Conservation (phyloP, 441 rosid genomes). For the Lepidium campestre region DNA sequence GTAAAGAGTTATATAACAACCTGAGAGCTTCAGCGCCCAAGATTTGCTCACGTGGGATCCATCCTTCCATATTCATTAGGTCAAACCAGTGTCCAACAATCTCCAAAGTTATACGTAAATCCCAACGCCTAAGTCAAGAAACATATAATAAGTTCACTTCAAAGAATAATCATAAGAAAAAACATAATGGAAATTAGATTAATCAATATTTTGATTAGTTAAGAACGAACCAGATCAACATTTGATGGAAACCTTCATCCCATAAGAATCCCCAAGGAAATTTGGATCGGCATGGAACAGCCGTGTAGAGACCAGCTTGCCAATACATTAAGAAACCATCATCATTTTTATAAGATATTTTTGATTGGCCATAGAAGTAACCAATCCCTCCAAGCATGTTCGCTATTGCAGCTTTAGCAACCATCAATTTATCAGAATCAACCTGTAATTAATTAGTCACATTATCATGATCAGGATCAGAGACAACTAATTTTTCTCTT, state of each 20-base stretch:
- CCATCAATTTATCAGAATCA: constrained; percentile 49
- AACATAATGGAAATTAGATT: neutral
- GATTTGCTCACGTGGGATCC: constrained; percentile 99
- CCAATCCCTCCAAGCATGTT: constrained; percentile 98
- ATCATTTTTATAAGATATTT: constrained; percentile 46
- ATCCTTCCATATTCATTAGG: constrained; percentile 32
- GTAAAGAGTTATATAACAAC: constrained; percentile 33
- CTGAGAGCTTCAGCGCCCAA: constrained; percentile 95
- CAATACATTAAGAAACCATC: constrained; percentile 66
- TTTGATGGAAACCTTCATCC: constrained; percentile 99
- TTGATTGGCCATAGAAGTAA: constrained; percentile 91
- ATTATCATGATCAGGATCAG: too few species aligned
- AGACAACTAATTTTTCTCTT: too few species aligned
- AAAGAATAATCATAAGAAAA: neutral
- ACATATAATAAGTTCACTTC: too few species aligned
- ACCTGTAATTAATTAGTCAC: too few species aligned
- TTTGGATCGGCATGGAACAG: constrained; percentile 92
- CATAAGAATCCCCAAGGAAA: constrained; percentile 96
- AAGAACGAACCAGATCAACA: constrained; percentile 71
- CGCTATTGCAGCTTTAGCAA: constrained; percentile 80
- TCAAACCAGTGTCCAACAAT: constrained; percentile 29
- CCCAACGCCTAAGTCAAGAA: too few species aligned
- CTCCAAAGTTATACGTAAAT: constrained; percentile 22
- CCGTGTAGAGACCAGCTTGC: constrained; percentile 96
- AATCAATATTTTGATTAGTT: neutral